Evolutionary conservation across 805 yeast genomes (phyloP).

Genomic region (Starmerella kuoi): DNA sequence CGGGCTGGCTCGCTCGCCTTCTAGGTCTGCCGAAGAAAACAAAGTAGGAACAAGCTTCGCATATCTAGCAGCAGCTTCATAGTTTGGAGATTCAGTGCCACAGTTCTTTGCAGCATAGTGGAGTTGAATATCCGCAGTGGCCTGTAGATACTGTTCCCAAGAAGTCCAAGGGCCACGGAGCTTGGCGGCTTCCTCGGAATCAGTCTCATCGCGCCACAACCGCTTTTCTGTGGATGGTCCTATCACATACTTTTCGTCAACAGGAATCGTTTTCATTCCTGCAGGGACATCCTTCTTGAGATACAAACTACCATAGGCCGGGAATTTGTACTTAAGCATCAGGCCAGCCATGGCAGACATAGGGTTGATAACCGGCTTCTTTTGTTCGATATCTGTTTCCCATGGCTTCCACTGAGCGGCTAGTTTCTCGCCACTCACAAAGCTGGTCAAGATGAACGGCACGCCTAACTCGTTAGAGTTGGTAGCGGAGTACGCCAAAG

Average conservation of each 20-base stretch:
- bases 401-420: constrained; percentile 91
- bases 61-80: constrained; percentile 47
- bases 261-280: constrained; percentile 21
- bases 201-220: constrained; percentile 46
- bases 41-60: constrained; percentile 44
- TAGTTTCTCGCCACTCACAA: constrained; percentile 61
- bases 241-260: constrained; percentile 39
- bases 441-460: constrained; percentile 76
- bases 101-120: constrained; percentile 46
- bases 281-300: constrained; percentile 46
- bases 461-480: constrained; percentile 51
- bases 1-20: constrained; percentile 52
- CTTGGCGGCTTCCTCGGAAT: constrained; percentile 32
- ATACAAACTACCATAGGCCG: constrained; percentile 69
- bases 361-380: constrained; percentile 50
- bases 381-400: constrained; percentile 40
- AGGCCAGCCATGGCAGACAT: constrained; percentile 53
- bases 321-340: constrained; percentile 48
- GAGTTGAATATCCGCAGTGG: constrained; percentile 54
- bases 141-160: constrained; percentile 51
- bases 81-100: constrained; percentile 42
- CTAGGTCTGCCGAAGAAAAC: constrained; percentile 39
- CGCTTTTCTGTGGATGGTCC: constrained; percentile 81
- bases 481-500: constrained; percentile 48
- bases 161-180: constrained; percentile 69